Evolutionary conservation across 2,329 filamentous ascomycete species (phyloP), one percentile per base, ranked within the genome.

Genomic region (Aureobasidium namibiae): DNA sequence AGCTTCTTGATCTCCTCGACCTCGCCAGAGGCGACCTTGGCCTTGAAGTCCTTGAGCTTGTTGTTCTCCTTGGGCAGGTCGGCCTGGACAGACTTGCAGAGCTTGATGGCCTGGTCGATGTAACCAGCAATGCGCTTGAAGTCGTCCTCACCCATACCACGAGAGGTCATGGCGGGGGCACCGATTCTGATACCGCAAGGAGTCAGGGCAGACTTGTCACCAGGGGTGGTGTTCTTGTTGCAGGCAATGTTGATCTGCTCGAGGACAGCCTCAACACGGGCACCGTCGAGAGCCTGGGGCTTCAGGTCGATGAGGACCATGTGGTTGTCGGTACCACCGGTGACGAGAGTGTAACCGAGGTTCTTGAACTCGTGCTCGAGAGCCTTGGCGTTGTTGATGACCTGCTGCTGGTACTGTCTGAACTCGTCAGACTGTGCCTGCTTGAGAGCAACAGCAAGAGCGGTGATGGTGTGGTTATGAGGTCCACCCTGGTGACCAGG

Each of bases 21-120:
- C 70, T 87, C 83, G 64, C 90, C 92, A 66, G 81, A 78, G 61
- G 88, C 84, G 63, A 96, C 90, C 83, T 90, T 92, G 73, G 85
- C 86, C 83, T 92, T 95, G 88, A 99, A 97, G 82, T 99, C 94
- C 86, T 97, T 97, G 75, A 95, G 89, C 86, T 95, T 96, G 86
- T 97, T 99, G 70, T 90, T 90, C 76, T 94, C 89, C 85, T 96
- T 96, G 74, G 94, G 92, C 24, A 97, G 84, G 64, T 82, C 79
- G 61, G 73, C 80, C 81, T 97, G 94, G 68, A 95, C 81, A 71
- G 92, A 86, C 83, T 91, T 90, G 82, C 87, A 89, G 71, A 97
- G 82, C 80, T 89, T 89, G 82, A 97, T 89, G 74, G 85, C 83
- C 70, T 86, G 82, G 74, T 95, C 90, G 68, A 97, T 96, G 82